Conservation (phyloP, 768 basidiomycete species). For the Termitomyces sp. region DNA sequence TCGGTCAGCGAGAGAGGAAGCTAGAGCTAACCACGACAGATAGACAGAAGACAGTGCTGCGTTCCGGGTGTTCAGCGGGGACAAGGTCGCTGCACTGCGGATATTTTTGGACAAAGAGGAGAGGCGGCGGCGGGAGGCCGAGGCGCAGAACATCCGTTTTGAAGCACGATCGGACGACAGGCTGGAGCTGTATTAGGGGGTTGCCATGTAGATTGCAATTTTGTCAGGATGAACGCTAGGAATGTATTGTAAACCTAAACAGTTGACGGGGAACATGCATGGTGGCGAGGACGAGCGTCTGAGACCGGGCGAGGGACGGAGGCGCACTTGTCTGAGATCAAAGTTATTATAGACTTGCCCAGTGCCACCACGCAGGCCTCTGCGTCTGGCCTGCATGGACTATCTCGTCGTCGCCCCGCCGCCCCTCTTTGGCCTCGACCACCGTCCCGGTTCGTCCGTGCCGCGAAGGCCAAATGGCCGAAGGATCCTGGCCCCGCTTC, state of each 20-base stretch:
- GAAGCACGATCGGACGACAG: slow-evolving; percentile 57
- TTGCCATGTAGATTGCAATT: too few species aligned
- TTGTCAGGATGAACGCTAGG: too few species aligned
- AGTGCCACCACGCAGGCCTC: neutral
- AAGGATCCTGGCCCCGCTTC: slow-evolving; percentile 1
- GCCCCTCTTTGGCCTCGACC: slow-evolving; percentile 9
- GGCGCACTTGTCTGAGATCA: slow-evolving; percentile 15
- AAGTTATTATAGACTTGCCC: slow-evolving; percentile 2
- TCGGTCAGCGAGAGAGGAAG: slow-evolving; percentile 12
- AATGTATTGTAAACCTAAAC: neutral
- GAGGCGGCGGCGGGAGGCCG: slow-evolving; percentile 48
- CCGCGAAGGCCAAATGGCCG: slow-evolving; percentile 7
- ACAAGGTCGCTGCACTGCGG: slow-evolving; percentile 56
- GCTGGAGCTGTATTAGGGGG: slow-evolving; percentile 48
- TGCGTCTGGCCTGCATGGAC: slow-evolving; percentile 10
- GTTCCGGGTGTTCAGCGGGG: slow-evolving; percentile 77
- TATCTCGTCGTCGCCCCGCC: slow-evolving; percentile 11
- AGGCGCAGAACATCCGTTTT: slow-evolving; percentile 55
- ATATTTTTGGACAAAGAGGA: slow-evolving; percentile 70
- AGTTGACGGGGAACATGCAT: slow-evolving; percentile 3
- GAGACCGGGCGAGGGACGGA: neutral
- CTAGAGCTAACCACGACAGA: neutral
- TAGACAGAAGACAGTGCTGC: slow-evolving; percentile 61
- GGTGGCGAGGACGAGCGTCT: slow-evolving; percentile 1
- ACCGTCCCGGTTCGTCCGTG: neutral